A percentile compares a stretch with the other conserved stretches of the same genome.
Conservation (phyloP, 805 yeast genomes). For the Candida orba region DNA sequence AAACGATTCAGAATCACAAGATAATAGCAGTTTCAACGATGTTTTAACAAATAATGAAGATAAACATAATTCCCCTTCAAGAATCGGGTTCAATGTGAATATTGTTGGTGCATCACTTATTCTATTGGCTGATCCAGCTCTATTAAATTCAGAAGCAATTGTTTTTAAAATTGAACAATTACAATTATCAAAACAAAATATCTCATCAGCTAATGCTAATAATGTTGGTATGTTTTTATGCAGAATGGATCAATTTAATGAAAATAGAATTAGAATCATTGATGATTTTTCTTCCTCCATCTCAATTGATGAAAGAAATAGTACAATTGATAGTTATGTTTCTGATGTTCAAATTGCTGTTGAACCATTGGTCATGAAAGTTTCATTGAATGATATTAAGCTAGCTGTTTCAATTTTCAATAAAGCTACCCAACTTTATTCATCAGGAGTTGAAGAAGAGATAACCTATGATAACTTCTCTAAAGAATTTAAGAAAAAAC, state of each 20-base stretch:
- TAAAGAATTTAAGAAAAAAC: conserved; percentile 52
- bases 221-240: conserved; percentile 85
- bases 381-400: conserved; percentile 81
- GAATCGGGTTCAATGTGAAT: conserved; percentile 53
- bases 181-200: conserved; percentile 59
- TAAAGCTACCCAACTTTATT: conserved; percentile 48
- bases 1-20: conserved; percentile 12
- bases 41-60: conserved; percentile 10
- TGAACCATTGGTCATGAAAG: conserved; percentile 74
- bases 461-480: conserved; percentile 37
- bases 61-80: conserved; percentile 6
- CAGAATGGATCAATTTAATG: conserved; percentile 61
- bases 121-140: conserved; percentile 71
- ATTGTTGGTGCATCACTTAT: conserved; percentile 72
- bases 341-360: conserved; percentile 63
- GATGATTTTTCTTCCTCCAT: conserved; percentile 85
- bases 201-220: conserved; percentile 57
- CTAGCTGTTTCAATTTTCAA: conserved; percentile 70
- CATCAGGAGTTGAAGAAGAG: conserved; percentile 8
- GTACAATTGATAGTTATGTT: conserved; percentile 48
- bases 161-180: conserved; percentile 85
- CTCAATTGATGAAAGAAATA: conserved; percentile 63
- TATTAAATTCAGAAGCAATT: conserved; percentile 70
- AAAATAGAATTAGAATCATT: conserved; percentile 59
- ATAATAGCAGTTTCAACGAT: conserved; percentile 7